Conservation (phyloP, 495 filamentous ascomycete species). For the Aspergillus hancockii region DNA sequence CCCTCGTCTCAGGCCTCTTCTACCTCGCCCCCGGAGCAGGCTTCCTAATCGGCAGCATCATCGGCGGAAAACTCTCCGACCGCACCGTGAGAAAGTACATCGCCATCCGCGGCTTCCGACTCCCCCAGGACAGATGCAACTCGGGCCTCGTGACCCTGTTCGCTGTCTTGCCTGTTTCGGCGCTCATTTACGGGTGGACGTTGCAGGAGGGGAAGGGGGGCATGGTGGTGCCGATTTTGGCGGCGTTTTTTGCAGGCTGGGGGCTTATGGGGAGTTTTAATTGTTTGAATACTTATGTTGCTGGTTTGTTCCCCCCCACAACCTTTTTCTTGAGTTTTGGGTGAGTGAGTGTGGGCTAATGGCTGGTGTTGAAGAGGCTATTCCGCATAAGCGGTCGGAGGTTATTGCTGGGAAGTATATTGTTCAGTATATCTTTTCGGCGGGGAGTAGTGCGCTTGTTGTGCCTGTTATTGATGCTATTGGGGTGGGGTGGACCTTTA, state of each 20-base stretch:
- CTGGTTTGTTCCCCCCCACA: constrained; percentile 48
- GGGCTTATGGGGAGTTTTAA: constrained; percentile 73
- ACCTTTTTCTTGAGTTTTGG: neutral
- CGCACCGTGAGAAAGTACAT: constrained; percentile 64
- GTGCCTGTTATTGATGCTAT: constrained; percentile 65
- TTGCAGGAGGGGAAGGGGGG: constrained; percentile 64
- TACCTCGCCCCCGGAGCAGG: constrained; percentile 74
- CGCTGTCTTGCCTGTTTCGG: constrained; percentile 60
- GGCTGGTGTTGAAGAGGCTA: constrained; percentile 29
- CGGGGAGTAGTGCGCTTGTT: constrained; percentile 61
- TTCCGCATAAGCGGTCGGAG: constrained; percentile 55
- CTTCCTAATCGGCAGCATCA: constrained; percentile 67
- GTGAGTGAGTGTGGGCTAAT: neutral
- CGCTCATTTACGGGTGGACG: constrained; percentile 71
- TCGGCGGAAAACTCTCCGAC: constrained; percentile 71
- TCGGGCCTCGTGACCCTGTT: constrained; percentile 64
- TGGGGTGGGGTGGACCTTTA: constrained; percentile 64
- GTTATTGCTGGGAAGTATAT: constrained; percentile 76
- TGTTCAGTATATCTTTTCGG: constrained; percentile 69
- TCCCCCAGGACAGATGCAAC: constrained; percentile 72
- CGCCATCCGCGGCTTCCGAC: constrained; percentile 55
- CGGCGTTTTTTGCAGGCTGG: constrained; percentile 67
- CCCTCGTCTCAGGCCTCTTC: constrained; percentile 71
- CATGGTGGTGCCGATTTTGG: constrained; percentile 66
- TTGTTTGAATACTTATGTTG: constrained; percentile 71